Evolutionary conservation across 2,329 filamentous ascomycete species (phyloP).

Genomic region (Stagonosporopsis cucurbitacearum): DNA sequence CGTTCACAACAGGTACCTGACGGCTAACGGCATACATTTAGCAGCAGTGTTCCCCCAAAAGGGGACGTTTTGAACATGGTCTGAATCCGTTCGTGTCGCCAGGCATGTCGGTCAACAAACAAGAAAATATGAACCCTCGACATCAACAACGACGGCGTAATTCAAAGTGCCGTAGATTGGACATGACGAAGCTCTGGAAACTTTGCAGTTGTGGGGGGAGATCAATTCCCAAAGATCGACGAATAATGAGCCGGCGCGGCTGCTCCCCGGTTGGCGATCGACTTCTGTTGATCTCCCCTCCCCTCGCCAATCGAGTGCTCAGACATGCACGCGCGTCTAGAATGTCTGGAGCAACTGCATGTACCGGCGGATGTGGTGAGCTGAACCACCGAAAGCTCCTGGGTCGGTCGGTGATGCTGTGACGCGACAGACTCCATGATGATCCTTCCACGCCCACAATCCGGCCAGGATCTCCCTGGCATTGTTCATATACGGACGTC

Average conservation of each 20-base stretch:
- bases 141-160: not conserved
- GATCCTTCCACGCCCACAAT: not conserved
- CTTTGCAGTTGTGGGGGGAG: constrained; percentile 14
- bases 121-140: not conserved
- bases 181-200: not conserved
- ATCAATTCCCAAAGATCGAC: constrained; percentile 1
- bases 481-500: not conserved
- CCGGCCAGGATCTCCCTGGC: not conserved
- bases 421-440: not conserved
- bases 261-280: constrained; percentile 22
- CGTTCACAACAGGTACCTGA: constrained; percentile 1
- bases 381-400: constrained; percentile 16
- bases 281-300: constrained; percentile 15
- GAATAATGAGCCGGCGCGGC: constrained; percentile 16
- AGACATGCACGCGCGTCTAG: constrained; percentile 6
- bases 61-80: not conserved
- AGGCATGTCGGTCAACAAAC: not conserved
- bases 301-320: constrained; percentile 34
- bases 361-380: constrained; percentile 23
- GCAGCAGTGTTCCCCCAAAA: not conserved
- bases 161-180: not conserved
- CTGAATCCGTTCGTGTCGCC: not conserved
- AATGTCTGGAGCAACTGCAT: constrained; percentile 9
- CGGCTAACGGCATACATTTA: constrained; percentile 4
- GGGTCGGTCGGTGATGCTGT: not conserved